phyloP scores from a whole-genome alignment of 1,139 yeast genomes.

The Yamadazyma epiphylla region DNA sequence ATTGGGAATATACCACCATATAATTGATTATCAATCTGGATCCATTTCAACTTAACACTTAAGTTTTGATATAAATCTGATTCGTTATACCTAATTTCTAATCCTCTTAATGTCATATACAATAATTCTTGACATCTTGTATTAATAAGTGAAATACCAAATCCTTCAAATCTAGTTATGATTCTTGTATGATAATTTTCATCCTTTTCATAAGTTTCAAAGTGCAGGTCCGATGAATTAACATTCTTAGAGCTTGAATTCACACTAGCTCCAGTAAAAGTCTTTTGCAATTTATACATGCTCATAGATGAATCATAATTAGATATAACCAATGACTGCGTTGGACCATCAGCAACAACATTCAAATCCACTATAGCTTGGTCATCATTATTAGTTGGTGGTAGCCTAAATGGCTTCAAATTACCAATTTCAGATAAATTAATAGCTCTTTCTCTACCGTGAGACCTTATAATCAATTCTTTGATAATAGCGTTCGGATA shows the following conservation, averaged over 20 bases:
- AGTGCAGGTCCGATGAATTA: constrained; percentile 39
- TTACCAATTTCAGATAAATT: constrained; percentile 93
- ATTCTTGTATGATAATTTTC: constrained; percentile 64
- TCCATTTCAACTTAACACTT: constrained; percentile 84
- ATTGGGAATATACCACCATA: constrained; percentile 90
- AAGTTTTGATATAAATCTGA: constrained; percentile 81
- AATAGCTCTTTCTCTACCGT: constrained; percentile 72
- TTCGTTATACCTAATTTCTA: constrained; percentile 78
- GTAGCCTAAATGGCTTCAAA: constrained; percentile 78
- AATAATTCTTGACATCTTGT: constrained; percentile 71
- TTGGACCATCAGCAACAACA: constrained; percentile 95
- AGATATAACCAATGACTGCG: constrained; percentile 81
- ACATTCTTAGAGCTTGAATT: constrained; percentile 11
- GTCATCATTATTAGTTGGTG: constrained; percentile 41
- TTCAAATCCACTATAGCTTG: constrained; percentile 72
- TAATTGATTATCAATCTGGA: constrained; percentile 89
- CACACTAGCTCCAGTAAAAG: constrained; percentile 22
- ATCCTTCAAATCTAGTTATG: constrained; percentile 71
- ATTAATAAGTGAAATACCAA: constrained; percentile 84
- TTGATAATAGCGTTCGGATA: constrained; percentile 87
- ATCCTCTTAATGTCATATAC: constrained; percentile 74
- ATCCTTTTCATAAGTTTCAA: constrained; percentile 65
- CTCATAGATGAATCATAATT: constrained; percentile 77
- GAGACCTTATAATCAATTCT: constrained; percentile 70
- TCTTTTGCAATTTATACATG: constrained; percentile 57